These are phyloP conservation scores for sweet orange (Citrus sinensis) DNA, from an alignment of 345 rosid species.

Conservation along the genomic window DVS_A1.0 CM039162.1:29951501-29952000, in stretches of 20 bases:
- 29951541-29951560: conserved; percentile 81
- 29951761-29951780: conserved; percentile 74
- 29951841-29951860: conserved; percentile 87
- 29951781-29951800: conserved; percentile 73
- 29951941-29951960: conserved; percentile 70
- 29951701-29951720: conserved; percentile 76
- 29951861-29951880: conserved; percentile 90
- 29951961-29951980: conserved; percentile 63
- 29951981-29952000: conserved; percentile 93
- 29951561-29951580: conserved; percentile 84
- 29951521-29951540: conserved; percentile 80
- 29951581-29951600: conserved; percentile 77
- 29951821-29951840: conserved; percentile 70
- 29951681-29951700: conserved; percentile 90
- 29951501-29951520: conserved; percentile 84
- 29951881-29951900: conserved; percentile 84
- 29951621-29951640: conserved; percentile 74
- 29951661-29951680: conserved; percentile 93
- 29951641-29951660: conserved; percentile 93
- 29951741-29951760: conserved; percentile 85
- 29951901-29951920: conserved; percentile 94
- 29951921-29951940: conserved; percentile 74
- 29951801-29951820: conserved; percentile 46
- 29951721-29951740: conserved; percentile 80
- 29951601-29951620: conserved; percentile 92